Base-by-base conservation (phyloP, 2,329 filamentous ascomycete species). In the Sclerotiophoma versabilis region DNA sequence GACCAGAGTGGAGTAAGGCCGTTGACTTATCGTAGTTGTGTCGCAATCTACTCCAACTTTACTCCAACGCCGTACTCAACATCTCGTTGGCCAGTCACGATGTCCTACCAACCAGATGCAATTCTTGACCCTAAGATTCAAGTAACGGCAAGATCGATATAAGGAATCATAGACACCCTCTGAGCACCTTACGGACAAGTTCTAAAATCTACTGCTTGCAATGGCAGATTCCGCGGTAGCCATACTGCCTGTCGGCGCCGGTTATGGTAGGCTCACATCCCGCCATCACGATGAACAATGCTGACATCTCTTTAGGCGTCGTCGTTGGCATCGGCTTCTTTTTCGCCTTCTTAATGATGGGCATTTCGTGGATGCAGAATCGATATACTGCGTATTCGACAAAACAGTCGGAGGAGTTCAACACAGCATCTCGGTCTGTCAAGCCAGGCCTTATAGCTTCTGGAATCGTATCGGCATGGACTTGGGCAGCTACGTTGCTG, bases 391-490 rank as follows among this genome's bases (percentile, higher is more conserved):
- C 57, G 3, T 73, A 77, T 63, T 77, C 76, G 5, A 79, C 76
- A 5, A 73, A 75, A 26, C 71, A 74, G 45, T 74, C 77, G 3
- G 79, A 82, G 57, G 77, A 80, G 57, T 81, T 80, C 73, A 79
- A 78, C 63, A 80, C 79, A 1, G 79, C 79, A 0, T 79, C 75
- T 4, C 68, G 76, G 32, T 73, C 68, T 32, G 74, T 79, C 33
- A 78, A 77, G 46, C 76, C 79, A 1, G 79, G 79, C 6, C 73
- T 81, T 5, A 79, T 80, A 42, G 77, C 77, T 4, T 76, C 75
- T 6, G 78, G 77, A 4, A 78, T 81, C 47, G 79, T 81, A 11
- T 79, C 75, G 4, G 78, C 79, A 2, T 82, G 80, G 80, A 81
- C 79, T 4, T 81, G 78, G 78, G 75, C 76, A 15, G 76, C 80